A percentile compares a stretch with the other conserved stretches of the same genome.
Conservation (phyloP, 306 rosid genomes). For the Cajanus cajan region DNA sequence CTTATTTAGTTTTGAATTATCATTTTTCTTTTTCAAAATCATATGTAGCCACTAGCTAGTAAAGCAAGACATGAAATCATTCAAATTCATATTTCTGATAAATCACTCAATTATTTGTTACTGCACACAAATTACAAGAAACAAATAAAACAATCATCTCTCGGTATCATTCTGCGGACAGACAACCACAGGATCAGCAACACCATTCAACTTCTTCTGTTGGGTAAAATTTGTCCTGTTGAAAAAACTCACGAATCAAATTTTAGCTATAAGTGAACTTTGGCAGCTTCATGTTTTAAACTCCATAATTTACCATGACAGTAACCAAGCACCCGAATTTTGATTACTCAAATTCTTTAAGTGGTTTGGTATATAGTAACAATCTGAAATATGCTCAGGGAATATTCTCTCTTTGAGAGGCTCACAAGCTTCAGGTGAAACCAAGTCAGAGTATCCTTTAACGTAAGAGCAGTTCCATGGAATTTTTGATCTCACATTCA, state of each 20-base stretch:
- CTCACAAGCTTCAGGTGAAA: slow-evolving; percentile 51
- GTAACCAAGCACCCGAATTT: slow-evolving; percentile 36
- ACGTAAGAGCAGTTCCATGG: slow-evolving; percentile 78
- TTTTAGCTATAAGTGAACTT: slow-evolving; percentile 36
- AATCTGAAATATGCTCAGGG: slow-evolving; percentile 61
- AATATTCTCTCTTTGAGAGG: slow-evolving; percentile 49
- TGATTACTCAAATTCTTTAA: slow-evolving; percentile 38
- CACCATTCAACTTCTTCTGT: slow-evolving; percentile 37
- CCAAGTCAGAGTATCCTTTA: slow-evolving; percentile 62
- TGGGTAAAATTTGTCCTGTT: slow-evolving; percentile 28
- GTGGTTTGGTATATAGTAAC: slow-evolving; percentile 53
- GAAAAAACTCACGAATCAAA: slow-evolving; percentile 35
- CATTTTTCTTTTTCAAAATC: slow-evolving; percentile 20
- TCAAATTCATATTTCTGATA: slow-evolving; percentile 42
- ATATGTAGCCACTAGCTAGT: neutral
- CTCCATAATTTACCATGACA: slow-evolving; percentile 44
- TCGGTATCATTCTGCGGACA: slow-evolving; percentile 33
- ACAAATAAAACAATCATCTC: slow-evolving; percentile 48
- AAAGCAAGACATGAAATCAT: slow-evolving; percentile 28
- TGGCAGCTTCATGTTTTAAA: slow-evolving; percentile 29
- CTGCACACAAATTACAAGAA: slow-evolving; percentile 54
- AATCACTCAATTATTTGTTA: slow-evolving; percentile 51
- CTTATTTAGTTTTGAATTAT: neutral
- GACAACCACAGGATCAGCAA: slow-evolving; percentile 40
- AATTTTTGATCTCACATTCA: slow-evolving; percentile 40